Evolutionary conservation across 2,329 filamentous ascomycete species (phyloP), one percentile per base, ranked within the genome.

Genomic region (Mycocentrospora acerina): DNA sequence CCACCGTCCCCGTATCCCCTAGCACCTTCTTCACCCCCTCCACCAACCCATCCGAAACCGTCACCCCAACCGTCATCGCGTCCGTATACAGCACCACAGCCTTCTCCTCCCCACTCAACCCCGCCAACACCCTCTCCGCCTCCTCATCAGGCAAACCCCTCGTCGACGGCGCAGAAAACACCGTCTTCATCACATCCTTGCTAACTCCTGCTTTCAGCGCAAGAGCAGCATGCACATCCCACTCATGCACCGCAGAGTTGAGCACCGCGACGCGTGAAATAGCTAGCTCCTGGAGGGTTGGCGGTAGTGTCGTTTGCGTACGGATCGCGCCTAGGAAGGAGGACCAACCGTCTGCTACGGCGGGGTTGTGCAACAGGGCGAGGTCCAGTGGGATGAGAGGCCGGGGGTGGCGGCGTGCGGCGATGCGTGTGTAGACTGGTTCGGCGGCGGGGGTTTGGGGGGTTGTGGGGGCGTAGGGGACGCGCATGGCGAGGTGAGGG

Each of bases 211-310:
- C 70, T 22, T 75, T 71, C 7, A 79, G 75, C 7, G 91, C 75
- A 3, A 75, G 57, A 2, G 87, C 87, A 12, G 82, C 83, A 61
- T 95, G 90, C 33, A 87, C 79, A 29, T 74, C 78, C 89, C 88
- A 95, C 67, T 95, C 89, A 68, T 90, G 94, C 77, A 86, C 88
- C 1, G 90, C 90, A 11, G 77, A 66, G 67, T 95, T 95, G 57
- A 88, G 79, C 14, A 85, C 82, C 11, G 90, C 90, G n/a, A 95
- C 85, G 35, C 89, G 79, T 51, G 80, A 85, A 55, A 95, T 90
- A 50, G 86, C 84, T 7, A 93, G 73, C 70, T 95, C 89, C 47
- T 86, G 82, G 33, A 90, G 57, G 51, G 52, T 53, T 4, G 68
- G 66, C 5, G 73, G 61, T 3, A 81, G 61, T 7, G 68, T 73